A percentile compares a stretch with the other conserved stretches of the same genome.
phyloP scores from a whole-genome alignment of 1,284 basidiomycete species.

The Meripilus lineatus region DNA sequence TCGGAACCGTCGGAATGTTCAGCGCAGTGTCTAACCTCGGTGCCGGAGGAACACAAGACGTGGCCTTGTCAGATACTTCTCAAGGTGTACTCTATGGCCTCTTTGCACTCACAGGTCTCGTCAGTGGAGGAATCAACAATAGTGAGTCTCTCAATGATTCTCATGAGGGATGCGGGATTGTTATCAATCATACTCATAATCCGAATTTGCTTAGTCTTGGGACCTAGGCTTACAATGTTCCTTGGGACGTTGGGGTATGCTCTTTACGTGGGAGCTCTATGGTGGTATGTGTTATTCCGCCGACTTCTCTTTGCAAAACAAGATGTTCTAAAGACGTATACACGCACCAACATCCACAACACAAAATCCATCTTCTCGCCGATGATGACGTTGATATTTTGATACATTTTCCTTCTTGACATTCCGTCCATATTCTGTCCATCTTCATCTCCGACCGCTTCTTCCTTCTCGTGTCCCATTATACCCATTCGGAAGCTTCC shows the following conservation, averaged over 20 bases:
- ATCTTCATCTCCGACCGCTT: neutral
- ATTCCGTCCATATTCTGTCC: neutral
- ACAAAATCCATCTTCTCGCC: too few relatives aligned
- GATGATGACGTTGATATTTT: too few relatives aligned
- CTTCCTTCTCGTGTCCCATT: too few relatives aligned
- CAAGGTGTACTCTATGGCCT: slow-evolving; percentile 42
- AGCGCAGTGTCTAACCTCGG: slow-evolving; percentile 43
- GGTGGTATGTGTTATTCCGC: slow-evolving; percentile 27
- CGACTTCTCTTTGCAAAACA: neutral
- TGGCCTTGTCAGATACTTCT: slow-evolving; percentile 35
- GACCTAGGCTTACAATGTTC: slow-evolving; percentile 41
- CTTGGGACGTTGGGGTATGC: slow-evolving; percentile 43
- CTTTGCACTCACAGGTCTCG: slow-evolving; percentile 41
- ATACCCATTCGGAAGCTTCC: slow-evolving; percentile 22
- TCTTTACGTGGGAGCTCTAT: slow-evolving; percentile 44
- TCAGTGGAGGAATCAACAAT: slow-evolving; percentile 45
- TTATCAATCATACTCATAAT: neutral
- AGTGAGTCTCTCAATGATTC: slow-evolving; percentile 23
- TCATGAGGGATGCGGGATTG: neutral
- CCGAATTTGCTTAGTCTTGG: slow-evolving; percentile 33
- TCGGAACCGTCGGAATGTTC: slow-evolving; percentile 47
- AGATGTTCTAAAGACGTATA: too few relatives aligned
- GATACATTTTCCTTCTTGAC: too few relatives aligned
- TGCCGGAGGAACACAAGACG: slow-evolving; percentile 41
- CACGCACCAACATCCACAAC: too few relatives aligned